Evolutionary conservation across 1,284 basidiomycete genomes (phyloP), one percentile per base, ranked within the genome.

Genomic region (Ceratobasidium sp.): DNA sequence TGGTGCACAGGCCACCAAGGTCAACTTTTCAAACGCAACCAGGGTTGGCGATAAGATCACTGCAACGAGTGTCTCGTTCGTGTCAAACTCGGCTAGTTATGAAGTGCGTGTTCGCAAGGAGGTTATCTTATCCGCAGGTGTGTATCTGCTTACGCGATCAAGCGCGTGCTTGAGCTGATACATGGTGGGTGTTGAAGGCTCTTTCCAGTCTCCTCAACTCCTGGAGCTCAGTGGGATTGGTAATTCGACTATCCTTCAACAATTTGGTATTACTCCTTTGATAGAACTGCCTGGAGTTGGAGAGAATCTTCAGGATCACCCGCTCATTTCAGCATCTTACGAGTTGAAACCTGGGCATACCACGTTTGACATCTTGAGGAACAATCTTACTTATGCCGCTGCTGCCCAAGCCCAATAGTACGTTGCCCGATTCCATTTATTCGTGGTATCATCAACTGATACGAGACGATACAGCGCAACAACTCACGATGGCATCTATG

Each of bases 191-290:
- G 4, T 4, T 39, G 9, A 44, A 78, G 78, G 78, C 42, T 58
- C 86, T 0, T 83, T 90, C 68, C 85, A 86, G 39, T 86, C 87
- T 7, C 88, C 89, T 23, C 87, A 87, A 42, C 81, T 90, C 3
- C 85, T 90, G 2, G 84, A 89, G 80, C 84, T 89, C 20, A 89
- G 87, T 12, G 89, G 89, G 9, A 85, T 90, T 70, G 89, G 89
- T 0, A 85, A 86, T 67, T 80, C 84, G 46, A 79, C 80, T 9
- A 83, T 87, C 1, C 82, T 90, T 3, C 67, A 82, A 51, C 80
- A 82, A 44, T 79, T 86, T 13, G 85, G 84, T 20, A 87, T 89
- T 63, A 82, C 83, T 1, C 78, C 85, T 0, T 82, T 87, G 13
- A 82, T 85, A 23, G 82, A 87, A 76, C 81, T 87, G 18, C 84